These are phyloP conservation scores for Passiflora organensis DNA, from an alignment of 345 rosid species.

Conservation along the genomic window DNA sequence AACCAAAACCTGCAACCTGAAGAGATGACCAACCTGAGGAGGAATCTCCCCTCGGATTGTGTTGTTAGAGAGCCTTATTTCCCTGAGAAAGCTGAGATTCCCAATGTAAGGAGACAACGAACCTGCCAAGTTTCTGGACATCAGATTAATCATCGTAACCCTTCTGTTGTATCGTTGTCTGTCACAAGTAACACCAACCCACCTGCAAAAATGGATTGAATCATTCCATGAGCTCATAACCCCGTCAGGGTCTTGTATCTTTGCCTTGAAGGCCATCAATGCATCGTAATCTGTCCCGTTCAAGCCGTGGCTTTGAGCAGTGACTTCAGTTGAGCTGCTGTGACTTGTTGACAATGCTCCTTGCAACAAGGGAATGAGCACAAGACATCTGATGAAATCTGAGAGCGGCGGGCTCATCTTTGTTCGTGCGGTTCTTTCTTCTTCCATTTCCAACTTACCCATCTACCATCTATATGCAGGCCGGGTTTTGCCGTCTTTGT, in stretches of 20 bases:
- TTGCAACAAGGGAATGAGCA: no score
- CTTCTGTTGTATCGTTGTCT: not conserved
- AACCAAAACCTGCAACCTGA: not conserved
- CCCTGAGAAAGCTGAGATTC: constrained; percentile 6
- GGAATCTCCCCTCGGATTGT: constrained; percentile 4
- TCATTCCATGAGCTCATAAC: constrained; percentile 2
- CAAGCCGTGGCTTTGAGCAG: no score
- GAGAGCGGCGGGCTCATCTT: no score
- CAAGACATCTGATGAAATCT: no score
- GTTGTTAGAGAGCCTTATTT: not conserved
- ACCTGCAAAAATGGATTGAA: not conserved
- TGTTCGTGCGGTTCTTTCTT: no score
- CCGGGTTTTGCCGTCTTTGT: no score
- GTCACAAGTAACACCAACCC: constrained; percentile 2
- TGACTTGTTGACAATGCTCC: no score
- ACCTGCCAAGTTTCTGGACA: not conserved
- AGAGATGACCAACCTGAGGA: not conserved
- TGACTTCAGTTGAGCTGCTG: no score
- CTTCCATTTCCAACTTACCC: no score
- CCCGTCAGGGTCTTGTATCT: not conserved
- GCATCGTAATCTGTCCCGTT: no score
- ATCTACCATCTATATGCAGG: no score
- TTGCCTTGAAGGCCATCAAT: not conserved
- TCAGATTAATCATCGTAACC: not conserved
- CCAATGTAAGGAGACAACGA: constrained; percentile 5